Evolutionary conservation across 2,329 filamentous ascomycete genomes (phyloP).

Genomic region (Fusarium neocosmosporiellum): DNA sequence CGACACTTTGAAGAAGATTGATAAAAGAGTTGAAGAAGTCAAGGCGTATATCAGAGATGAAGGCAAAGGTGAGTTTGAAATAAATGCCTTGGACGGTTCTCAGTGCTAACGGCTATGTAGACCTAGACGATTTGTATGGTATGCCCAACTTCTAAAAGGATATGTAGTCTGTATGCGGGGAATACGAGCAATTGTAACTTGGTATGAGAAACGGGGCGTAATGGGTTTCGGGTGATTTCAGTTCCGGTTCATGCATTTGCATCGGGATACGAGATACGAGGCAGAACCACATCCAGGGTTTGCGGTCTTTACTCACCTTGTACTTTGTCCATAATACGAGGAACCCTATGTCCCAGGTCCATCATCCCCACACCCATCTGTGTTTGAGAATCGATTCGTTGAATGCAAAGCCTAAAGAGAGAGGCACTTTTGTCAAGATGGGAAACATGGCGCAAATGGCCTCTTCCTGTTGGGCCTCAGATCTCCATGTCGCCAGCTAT

Average conservation of each 20-base stretch:
- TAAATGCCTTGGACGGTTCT: no score
- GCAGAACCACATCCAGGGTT: not conserved
- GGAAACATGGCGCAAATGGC: not conserved
- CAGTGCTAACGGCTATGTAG: conserved; percentile 15
- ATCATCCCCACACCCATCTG: not conserved
- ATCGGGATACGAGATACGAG: not conserved
- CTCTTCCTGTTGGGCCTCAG: not conserved
- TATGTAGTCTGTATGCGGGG: not conserved
- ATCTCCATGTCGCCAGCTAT: not conserved
- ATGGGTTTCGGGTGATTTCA: not conserved
- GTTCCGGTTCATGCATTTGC: not conserved
- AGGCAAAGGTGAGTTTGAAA: conserved; percentile 57
- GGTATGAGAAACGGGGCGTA: not conserved
- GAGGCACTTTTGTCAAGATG: not conserved
- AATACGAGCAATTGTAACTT: not conserved
- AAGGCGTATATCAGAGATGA: conserved; percentile 63
- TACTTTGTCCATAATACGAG: not conserved
- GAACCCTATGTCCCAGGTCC: not conserved
- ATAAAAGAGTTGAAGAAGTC: conserved; percentile 59
- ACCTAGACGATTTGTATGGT: conserved; percentile 36
- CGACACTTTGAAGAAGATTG: conserved; percentile 59
- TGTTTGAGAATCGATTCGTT: not conserved
- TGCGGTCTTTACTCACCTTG: not conserved
- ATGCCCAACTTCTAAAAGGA: conserved; percentile 31
- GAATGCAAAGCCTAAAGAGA: not conserved